These are phyloP conservation scores for Microglena sp. DNA, from an alignment of 139 green algal genomes.

Conservation along the genomic window DNA sequence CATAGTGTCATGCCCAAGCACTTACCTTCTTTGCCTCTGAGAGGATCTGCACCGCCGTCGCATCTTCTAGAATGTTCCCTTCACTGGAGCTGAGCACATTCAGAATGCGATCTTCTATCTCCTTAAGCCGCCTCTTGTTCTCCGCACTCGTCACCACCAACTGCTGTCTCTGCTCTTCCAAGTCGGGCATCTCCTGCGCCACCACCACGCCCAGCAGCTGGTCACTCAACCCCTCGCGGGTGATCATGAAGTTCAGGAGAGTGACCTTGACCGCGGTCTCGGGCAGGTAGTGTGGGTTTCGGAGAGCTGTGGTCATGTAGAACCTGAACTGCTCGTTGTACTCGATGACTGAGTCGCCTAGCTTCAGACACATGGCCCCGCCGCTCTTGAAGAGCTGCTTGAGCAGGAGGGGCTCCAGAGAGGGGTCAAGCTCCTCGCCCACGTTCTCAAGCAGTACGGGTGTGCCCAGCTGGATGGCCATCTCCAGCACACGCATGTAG, in stretches of 20 bases:
- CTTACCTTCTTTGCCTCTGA: slow-evolving; percentile 28
- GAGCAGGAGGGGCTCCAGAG: slow-evolving; percentile 69
- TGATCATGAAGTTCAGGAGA: slow-evolving; percentile 73
- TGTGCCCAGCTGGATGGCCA: slow-evolving; percentile 34
- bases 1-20: slow-evolving; percentile 25
- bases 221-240: slow-evolving; percentile 54
- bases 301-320: slow-evolving; percentile 61
- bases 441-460: slow-evolving; percentile 28
- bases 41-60: slow-evolving; percentile 47
- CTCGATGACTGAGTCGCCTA: slow-evolving; percentile 64
- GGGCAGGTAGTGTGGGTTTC: slow-evolving; percentile 65
- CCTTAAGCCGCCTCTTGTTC: slow-evolving; percentile 52
- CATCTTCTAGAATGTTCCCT: slow-evolving; percentile 63
- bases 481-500: slow-evolving; percentile 59
- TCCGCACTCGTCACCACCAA: slow-evolving; percentile 37
- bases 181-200: slow-evolving; percentile 54
- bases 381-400: slow-evolving; percentile 55
- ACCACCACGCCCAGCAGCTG: slow-evolving; percentile 65
- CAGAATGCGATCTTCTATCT: slow-evolving; percentile 54
- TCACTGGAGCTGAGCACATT: slow-evolving; percentile 26
- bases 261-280: slow-evolving; percentile 62
- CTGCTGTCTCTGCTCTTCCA: slow-evolving; percentile 57
- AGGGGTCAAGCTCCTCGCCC: slow-evolving; percentile 51
- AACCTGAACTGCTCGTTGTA: slow-evolving; percentile 50
- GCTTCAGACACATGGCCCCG: slow-evolving; percentile 54